These are phyloP conservation scores for Aspergillus pseudoterreus DNA, from an alignment of 2,329 filamentous ascomycete species.

Conservation along the genomic window DNA sequence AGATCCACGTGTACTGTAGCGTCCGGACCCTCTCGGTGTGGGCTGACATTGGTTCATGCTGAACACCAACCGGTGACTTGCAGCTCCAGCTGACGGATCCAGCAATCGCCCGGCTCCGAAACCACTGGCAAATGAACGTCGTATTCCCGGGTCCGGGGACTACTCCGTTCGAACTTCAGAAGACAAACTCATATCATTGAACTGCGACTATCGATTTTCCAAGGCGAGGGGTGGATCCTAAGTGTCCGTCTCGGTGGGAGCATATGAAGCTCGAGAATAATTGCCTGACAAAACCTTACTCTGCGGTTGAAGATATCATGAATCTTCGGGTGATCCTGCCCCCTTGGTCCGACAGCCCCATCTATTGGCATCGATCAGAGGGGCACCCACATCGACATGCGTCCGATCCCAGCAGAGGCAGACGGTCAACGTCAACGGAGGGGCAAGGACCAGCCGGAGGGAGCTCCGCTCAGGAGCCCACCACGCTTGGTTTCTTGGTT, in stretches of 20 bases:
- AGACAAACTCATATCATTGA: not conserved
- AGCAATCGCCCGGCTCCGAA: not conserved
- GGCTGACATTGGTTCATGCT: not conserved
- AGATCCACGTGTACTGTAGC: not conserved
- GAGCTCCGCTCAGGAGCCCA: no score
- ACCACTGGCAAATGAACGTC: not conserved
- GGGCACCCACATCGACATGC: not conserved
- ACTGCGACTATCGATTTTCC: not conserved
- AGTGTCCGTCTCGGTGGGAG: not conserved
- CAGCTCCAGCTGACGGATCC: not conserved
- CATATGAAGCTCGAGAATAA: not conserved
- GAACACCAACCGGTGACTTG: not conserved
- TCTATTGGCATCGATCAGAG: not conserved
- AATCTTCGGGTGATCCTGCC: not conserved
- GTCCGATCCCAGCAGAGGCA: not conserved
- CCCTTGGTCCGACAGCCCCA: not conserved
- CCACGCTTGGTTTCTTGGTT: not conserved
- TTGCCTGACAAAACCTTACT: not conserved
- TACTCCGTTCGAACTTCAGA: not conserved
- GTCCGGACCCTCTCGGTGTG: not conserved
- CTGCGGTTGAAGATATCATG: not conserved
- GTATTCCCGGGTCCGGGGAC: not conserved
- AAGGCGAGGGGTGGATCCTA: not conserved
- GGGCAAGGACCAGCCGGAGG: no score
- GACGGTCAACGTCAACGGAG: not conserved